Evolutionary conservation across 2,329 filamentous ascomycete genomes (phyloP).

Genomic region (Scedosporium minutisporum): DNA sequence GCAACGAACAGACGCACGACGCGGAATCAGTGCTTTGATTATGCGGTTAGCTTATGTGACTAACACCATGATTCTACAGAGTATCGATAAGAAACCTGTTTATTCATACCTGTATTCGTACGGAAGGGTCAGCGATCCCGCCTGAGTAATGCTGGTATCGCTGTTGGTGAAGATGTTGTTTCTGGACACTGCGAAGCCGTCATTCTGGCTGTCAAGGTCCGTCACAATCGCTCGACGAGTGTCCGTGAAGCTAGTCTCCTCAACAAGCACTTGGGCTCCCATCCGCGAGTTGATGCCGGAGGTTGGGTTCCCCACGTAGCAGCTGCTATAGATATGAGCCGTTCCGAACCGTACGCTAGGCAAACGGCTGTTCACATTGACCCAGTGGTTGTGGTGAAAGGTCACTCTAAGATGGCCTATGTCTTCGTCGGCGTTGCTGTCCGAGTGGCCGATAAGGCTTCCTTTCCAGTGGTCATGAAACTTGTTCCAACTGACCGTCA

Average conservation of each 20-base stretch:
- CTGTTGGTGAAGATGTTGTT: constrained; percentile 34
- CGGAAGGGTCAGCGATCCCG: constrained; percentile 18
- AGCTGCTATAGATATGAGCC: constrained; percentile 36
- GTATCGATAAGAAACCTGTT: neutral
- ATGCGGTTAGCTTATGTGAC: constrained; percentile 9
- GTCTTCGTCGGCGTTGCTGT: constrained; percentile 48
- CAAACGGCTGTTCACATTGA: constrained; percentile 48
- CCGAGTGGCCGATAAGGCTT: constrained; percentile 50
- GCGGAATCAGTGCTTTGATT: constrained; percentile 22
- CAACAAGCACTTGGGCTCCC: constrained; percentile 42
- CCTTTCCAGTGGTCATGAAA: constrained; percentile 42
- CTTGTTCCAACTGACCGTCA: constrained; percentile 32
- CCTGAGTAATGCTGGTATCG: constrained; percentile 23
- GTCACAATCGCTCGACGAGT: constrained; percentile 29
- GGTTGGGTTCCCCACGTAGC: constrained; percentile 31
- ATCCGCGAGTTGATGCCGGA: constrained; percentile 45
- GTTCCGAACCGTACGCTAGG: constrained; percentile 54
- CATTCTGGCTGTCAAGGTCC: constrained; percentile 31
- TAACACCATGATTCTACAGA: neutral
- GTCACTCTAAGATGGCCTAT: constrained; percentile 48
- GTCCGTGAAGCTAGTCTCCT: constrained; percentile 39
- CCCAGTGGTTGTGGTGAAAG: constrained; percentile 51
- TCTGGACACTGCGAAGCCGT: constrained; percentile 30
- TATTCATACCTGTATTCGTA: constrained; percentile 20
- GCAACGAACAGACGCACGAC: constrained; percentile 11